These are phyloP conservation scores for Rubia peregrina DNA, from an alignment of 305 asterid genomes.

Conservation along the genomic window DNA sequence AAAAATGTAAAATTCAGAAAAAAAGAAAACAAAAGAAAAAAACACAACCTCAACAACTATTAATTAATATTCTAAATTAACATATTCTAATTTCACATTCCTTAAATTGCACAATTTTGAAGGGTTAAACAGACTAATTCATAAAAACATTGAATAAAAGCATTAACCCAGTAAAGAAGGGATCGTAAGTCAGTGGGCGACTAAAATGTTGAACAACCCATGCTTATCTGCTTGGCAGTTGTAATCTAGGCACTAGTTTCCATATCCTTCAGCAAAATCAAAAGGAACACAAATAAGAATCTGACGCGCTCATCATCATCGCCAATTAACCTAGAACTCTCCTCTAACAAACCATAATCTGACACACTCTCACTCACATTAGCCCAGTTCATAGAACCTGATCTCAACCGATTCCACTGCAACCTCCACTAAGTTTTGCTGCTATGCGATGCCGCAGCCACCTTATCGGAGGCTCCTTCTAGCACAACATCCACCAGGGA, in stretches of 20 bases:
- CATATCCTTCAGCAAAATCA: slow-evolving; percentile 55
- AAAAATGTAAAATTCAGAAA: neutral
- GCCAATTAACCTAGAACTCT: slow-evolving; percentile 52
- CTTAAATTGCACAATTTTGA: neutral
- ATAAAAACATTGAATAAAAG: neutral
- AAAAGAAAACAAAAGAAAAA: neutral
- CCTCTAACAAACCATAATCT: slow-evolving; percentile 57
- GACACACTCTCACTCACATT: slow-evolving; percentile 14
- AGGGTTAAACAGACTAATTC: neutral
- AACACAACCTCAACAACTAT: neutral
- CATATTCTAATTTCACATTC: neutral
- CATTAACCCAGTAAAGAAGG: slow-evolving; percentile 68
- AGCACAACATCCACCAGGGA: too few relatives aligned
- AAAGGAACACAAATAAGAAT: slow-evolving; percentile 49
- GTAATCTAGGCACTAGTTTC: slow-evolving; percentile 75
- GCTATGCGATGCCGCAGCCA: slow-evolving; percentile 8
- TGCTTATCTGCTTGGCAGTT: slow-evolving; percentile 81
- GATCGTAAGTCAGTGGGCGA: slow-evolving; percentile 57
- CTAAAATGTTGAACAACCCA: slow-evolving; percentile 65
- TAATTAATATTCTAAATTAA: neutral
- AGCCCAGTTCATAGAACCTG: slow-evolving; percentile 12
- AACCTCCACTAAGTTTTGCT: slow-evolving; percentile 19
- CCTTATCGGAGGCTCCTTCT: too few relatives aligned
- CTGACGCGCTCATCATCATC: slow-evolving; percentile 47
- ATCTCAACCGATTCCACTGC: slow-evolving; percentile 15